phyloP scores from a whole-genome alignment of 371 early-diverging fungal species.

The Mortierella sp. region DNA sequence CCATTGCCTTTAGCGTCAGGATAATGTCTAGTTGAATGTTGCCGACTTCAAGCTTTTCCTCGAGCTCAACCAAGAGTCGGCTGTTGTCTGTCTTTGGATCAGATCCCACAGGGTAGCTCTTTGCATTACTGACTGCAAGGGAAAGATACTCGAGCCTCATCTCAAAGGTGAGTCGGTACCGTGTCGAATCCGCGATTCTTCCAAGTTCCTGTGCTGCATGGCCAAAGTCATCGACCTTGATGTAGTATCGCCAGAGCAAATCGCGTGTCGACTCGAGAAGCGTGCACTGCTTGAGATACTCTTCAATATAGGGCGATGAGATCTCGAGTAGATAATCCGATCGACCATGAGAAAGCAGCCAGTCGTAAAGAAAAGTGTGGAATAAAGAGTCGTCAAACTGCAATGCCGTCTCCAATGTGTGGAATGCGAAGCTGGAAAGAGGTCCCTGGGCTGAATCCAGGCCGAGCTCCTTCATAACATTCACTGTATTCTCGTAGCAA shows the following conservation, averaged over 20 bases:
- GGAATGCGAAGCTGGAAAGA: constrained; percentile 37
- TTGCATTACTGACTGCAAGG: constrained; percentile 76
- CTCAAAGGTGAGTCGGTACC: constrained; percentile 58
- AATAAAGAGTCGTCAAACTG: constrained; percentile 49
- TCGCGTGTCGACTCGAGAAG: constrained; percentile 61
- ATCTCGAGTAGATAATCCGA: constrained; percentile 56
- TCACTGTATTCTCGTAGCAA: constrained; percentile 38
- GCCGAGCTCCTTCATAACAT: constrained; percentile 38
- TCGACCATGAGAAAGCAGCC: constrained; percentile 40
- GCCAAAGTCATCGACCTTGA: constrained; percentile 67
- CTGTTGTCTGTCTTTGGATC: constrained; percentile 52
- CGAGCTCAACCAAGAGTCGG: constrained; percentile 59
- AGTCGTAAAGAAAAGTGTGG: constrained; percentile 51
- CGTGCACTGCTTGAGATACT: constrained; percentile 70
- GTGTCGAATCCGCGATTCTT: constrained; percentile 65
- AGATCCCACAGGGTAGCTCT: constrained; percentile 61
- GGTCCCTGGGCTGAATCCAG: constrained; percentile 41
- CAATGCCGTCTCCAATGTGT: constrained; percentile 40
- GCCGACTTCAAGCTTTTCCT: constrained; percentile 70
- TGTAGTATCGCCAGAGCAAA: constrained; percentile 82
- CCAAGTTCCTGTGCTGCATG: constrained; percentile 75
- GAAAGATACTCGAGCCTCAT: constrained; percentile 77
- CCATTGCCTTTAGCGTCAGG: constrained; percentile 34
- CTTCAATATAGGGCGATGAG: constrained; percentile 71
- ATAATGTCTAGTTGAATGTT: constrained; percentile 59